Evolutionary conservation across 108 stramenopile genomes (phyloP).

Genomic region (Stephanodiscus minutulus): DNA sequence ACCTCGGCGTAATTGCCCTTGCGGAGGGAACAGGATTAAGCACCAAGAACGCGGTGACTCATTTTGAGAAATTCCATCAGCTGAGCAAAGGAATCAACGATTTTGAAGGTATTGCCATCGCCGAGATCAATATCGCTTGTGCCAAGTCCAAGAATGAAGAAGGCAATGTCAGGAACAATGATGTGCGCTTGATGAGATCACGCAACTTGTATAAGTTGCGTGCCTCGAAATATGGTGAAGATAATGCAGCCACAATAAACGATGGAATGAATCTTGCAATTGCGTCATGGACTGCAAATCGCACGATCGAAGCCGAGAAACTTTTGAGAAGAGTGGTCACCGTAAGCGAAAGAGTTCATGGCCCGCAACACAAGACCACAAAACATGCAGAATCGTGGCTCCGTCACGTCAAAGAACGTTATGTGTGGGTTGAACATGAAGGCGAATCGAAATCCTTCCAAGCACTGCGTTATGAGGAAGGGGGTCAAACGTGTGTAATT

Average conservation of each 20-base stretch:
- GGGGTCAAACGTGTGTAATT: constrained; percentile 4
- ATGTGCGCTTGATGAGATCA: not conserved
- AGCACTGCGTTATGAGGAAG: constrained; percentile 10
- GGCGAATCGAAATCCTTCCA: not conserved
- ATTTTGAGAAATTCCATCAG: not conserved
- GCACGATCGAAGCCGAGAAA: constrained; percentile 7
- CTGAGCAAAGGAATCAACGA: not conserved
- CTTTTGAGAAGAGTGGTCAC: not conserved
- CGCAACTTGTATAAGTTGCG: not conserved
- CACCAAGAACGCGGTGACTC: not conserved
- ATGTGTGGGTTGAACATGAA: not conserved
- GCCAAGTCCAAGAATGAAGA: not conserved
- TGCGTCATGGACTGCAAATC: not conserved
- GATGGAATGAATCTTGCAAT: constrained; percentile 4
- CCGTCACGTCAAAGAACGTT: not conserved
- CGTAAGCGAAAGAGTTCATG: constrained; percentile 6
- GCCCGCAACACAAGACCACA: constrained; percentile 7
- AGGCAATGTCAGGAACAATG: not conserved
- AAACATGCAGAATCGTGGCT: not conserved
- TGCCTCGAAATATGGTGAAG: not conserved
- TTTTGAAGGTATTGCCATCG: not conserved
- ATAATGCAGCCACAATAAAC: not conserved
- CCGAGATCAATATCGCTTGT: not conserved
- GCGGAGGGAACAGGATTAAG: not conserved
- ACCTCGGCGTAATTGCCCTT: not conserved